Conservation (phyloP, 2,329 filamentous ascomycete genomes). For the Chrysoporthe puriensis region DNA sequence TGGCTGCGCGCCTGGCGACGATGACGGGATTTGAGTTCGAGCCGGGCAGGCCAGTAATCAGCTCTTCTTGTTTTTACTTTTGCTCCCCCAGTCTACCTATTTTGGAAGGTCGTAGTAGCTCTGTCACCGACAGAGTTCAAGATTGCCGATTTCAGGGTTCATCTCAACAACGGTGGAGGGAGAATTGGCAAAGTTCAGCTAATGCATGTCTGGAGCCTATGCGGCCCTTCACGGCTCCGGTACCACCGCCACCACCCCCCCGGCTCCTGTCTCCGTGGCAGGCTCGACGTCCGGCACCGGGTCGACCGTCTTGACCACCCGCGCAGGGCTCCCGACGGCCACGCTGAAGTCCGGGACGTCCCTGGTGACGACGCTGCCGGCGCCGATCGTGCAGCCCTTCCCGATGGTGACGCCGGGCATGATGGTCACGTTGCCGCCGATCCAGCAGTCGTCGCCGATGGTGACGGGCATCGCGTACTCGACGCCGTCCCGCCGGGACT, state of each 20-base stretch:
- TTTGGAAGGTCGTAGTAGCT: background rate
- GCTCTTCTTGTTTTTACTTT: too few species aligned
- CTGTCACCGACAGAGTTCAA: background rate
- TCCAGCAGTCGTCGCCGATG: slow-evolving; percentile 60
- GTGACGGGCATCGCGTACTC: slow-evolving; percentile 51
- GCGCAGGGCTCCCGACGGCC: slow-evolving; percentile 52
- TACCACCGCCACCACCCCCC: background rate
- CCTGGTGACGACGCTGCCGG: slow-evolving; percentile 54
- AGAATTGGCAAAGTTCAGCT: too few species aligned
- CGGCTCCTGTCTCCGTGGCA: background rate
- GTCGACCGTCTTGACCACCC: slow-evolving; percentile 52
- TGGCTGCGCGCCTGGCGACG: too few species aligned
- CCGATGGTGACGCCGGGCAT: slow-evolving; percentile 58
- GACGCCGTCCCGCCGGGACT: slow-evolving; percentile 49
- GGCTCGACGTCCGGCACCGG: slow-evolving; percentile 39
- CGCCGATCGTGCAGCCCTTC: slow-evolving; percentile 54
- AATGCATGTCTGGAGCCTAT: background rate
- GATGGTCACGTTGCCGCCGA: slow-evolving; percentile 54
- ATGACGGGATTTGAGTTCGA: too few species aligned
- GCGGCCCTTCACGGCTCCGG: slow-evolving; percentile 18
- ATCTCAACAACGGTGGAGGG: too few species aligned
- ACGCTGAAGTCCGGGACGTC: slow-evolving; percentile 52
- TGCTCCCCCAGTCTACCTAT: too few species aligned
- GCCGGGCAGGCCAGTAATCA: too few species aligned
- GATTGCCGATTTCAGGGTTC: too few species aligned